phyloP scores from a whole-genome alignment of 768 basidiomycete species.

The Russula virescens region DNA sequence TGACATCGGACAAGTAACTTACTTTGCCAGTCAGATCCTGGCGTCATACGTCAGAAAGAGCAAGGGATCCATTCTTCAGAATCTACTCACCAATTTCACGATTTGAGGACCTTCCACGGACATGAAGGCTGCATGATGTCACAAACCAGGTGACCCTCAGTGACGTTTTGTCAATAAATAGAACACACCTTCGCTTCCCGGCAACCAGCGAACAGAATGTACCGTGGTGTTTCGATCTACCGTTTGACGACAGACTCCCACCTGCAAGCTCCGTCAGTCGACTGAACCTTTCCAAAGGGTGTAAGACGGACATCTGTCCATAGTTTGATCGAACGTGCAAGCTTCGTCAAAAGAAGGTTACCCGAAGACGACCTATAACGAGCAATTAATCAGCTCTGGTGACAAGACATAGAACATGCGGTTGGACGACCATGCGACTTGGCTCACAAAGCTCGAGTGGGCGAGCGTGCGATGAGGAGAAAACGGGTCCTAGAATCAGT shows the following conservation, averaged over 20 bases:
- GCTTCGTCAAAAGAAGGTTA: conserved; percentile 55
- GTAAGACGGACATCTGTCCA: conserved; percentile 55
- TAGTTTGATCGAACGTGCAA: conserved; percentile 57
- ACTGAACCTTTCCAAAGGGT: neutral
- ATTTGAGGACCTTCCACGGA: conserved; percentile 63
- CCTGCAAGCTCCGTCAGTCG: conserved; percentile 34
- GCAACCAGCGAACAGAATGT: conserved; percentile 65
- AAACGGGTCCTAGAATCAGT: conserved; percentile 45
- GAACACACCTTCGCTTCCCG: conserved; percentile 49
- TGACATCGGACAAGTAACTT: neutral
- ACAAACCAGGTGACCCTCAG: neutral
- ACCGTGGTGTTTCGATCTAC: conserved; percentile 52
- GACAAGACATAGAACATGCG: neutral
- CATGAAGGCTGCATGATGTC: conserved; percentile 46
- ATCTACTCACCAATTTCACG: conserved; percentile 46
- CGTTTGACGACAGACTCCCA: conserved; percentile 60
- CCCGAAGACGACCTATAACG: conserved; percentile 58
- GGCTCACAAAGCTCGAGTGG: conserved; percentile 67
- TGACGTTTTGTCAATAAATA: neutral
- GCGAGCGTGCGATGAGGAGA: conserved; percentile 55
- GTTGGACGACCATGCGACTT: conserved; percentile 59
- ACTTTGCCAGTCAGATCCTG: conserved; percentile 56
- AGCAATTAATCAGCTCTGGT: neutral
- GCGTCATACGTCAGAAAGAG: neutral
- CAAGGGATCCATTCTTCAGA: neutral